phyloP scores from a whole-genome alignment of 176 grass and related monocot species.

The Triticum monococcum region DNA sequence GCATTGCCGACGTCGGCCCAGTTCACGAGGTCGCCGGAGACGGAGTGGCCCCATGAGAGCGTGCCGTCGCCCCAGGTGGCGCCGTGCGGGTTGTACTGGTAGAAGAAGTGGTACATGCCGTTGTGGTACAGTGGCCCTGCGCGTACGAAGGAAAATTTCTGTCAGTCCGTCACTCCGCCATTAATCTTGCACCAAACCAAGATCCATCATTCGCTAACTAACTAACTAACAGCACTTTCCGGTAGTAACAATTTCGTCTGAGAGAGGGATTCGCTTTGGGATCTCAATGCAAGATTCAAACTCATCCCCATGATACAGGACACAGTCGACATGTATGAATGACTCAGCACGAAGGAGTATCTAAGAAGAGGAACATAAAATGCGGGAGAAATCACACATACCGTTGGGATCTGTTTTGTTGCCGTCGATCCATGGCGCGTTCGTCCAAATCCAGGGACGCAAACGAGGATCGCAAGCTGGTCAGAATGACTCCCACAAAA shows the following conservation, averaged over 20 bases:
- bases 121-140: conserved; percentile 80
- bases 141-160: neutral
- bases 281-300: neutral
- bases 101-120: conserved; percentile 81
- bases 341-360: neutral
- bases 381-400: conserved; percentile 26
- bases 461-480: neutral
- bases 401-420: conserved; percentile 76
- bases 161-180: neutral
- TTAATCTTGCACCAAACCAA: neutral
- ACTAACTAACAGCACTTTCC: neutral
- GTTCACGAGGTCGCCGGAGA: conserved; percentile 76
- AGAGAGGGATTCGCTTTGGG: neutral
- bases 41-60: conserved; percentile 74
- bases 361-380: neutral
- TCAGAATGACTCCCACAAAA: neutral
- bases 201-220: neutral
- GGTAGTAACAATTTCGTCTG: neutral
- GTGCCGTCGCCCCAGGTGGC: conserved; percentile 68
- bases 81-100: conserved; percentile 79
- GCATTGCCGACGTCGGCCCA: conserved; percentile 52
- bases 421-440: neutral
- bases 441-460: neutral
- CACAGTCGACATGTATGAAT: neutral
- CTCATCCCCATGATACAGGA: neutral